phyloP scores from a whole-genome alignment of 495 filamentous ascomycete genomes.

The Aspergillus coremiiformis region DNA sequence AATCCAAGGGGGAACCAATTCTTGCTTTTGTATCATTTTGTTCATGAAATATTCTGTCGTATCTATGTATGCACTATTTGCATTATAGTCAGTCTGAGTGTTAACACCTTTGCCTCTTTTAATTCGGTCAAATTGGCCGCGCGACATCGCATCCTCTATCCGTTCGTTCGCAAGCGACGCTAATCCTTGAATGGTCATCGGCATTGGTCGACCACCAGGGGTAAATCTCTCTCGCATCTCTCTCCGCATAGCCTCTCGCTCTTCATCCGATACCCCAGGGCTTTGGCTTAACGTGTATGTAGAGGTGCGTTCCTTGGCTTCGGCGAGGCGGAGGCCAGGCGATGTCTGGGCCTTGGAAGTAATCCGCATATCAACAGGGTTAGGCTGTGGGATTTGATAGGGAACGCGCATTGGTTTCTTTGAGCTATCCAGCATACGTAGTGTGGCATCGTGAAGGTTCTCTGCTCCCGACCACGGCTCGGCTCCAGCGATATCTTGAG shows the following conservation, averaged over 20 bases:
- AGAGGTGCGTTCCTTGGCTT: constrained; percentile 69
- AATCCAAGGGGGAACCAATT: constrained; percentile 59
- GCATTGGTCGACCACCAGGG: constrained; percentile 65
- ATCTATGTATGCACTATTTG: constrained; percentile 83
- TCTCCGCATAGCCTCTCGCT: constrained; percentile 58
- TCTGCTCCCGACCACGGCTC: constrained; percentile 77
- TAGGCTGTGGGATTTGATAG: constrained; percentile 45
- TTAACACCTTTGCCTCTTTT: constrained; percentile 65
- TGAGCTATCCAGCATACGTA: constrained; percentile 78
- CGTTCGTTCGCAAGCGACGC: constrained; percentile 82
- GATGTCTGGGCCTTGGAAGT: constrained; percentile 37
- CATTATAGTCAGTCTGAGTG: constrained; percentile 69
- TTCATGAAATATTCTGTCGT: constrained; percentile 99
- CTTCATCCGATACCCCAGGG: constrained; percentile 53
- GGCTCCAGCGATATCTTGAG: constrained; percentile 62
- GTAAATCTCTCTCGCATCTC: constrained; percentile 76
- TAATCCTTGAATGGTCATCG: constrained; percentile 70
- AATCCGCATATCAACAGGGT: constrained; percentile 54
- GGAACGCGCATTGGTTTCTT: constrained; percentile 60
- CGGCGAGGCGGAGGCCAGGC: constrained; percentile 56
- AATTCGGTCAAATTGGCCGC: constrained; percentile 86
- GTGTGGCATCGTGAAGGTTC: constrained; percentile 59
- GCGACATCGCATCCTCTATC: constrained; percentile 88
- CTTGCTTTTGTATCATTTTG: constrained; percentile 95
- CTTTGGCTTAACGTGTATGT: constrained; percentile 61